These are phyloP conservation scores for Syzygium aqueum DNA, from an alignment of 345 rosid species.

Conservation along the genomic window DNA sequence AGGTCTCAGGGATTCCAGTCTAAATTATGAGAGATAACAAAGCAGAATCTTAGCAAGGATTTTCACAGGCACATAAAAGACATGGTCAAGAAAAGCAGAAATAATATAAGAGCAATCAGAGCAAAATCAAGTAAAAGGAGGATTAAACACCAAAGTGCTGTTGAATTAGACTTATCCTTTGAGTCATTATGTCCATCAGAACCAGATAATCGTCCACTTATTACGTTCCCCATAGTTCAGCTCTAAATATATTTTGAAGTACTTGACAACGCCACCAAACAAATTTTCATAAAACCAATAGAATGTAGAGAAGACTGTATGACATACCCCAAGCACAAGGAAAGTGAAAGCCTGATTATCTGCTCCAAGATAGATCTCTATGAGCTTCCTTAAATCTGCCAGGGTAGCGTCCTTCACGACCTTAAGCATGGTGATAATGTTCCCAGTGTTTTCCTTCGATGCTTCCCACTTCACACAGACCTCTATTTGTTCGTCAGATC, in stretches of 20 bases:
- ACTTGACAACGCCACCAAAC: background rate
- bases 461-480: conserved; percentile 60
- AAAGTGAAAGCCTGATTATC: conserved; percentile 47
- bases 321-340: conserved; percentile 48
- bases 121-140: background rate
- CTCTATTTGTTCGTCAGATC: conserved; percentile 28
- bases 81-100: background rate
- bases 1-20: background rate
- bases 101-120: background rate
- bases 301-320: background rate
- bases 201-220: background rate
- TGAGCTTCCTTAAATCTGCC: conserved; percentile 64
- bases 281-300: background rate
- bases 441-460: conserved; percentile 36
- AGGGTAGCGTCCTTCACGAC: conserved; percentile 47
- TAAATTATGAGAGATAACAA: background rate
- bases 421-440: conserved; percentile 44
- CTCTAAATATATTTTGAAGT: background rate
- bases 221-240: background rate
- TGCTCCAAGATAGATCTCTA: conserved; percentile 53
- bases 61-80: background rate
- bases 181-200: background rate
- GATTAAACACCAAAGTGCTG: background rate
- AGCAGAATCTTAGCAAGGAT: background rate
- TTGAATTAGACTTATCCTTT: background rate